Percentiles rank a stretch among this genome's conserved stretches.
Evolutionary conservation across 176 grass and related monocot species (phyloP).

Genomic region (Triticum urartu): DNA sequence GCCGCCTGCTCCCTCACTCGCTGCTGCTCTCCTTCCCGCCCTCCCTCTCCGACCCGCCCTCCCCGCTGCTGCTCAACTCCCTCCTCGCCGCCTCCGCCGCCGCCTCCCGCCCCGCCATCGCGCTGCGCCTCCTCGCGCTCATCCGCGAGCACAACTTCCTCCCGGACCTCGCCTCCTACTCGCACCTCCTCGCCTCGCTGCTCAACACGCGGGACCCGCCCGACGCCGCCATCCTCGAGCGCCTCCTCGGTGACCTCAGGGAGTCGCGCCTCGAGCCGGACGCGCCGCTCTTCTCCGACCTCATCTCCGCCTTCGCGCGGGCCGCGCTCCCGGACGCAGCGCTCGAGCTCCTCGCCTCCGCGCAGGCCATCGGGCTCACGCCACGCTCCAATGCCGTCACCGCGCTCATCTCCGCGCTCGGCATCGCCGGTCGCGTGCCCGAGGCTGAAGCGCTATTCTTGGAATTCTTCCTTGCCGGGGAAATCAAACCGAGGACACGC

Average conservation of each 20-base stretch:
- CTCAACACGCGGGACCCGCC: slow-evolving; percentile 77
- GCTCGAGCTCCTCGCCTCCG: slow-evolving; percentile 65
- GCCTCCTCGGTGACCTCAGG: slow-evolving; percentile 54
- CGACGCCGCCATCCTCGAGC: slow-evolving; percentile 60
- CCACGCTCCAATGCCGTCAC: slow-evolving; percentile 76
- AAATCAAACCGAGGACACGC: slow-evolving; percentile 62
- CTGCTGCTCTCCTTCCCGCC: slow-evolving; percentile 64
- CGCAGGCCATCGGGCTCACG: slow-evolving; percentile 90
- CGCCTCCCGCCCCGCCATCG: slow-evolving; percentile 65
- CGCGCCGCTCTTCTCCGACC: slow-evolving; percentile 77
- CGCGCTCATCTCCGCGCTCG: slow-evolving; percentile 74
- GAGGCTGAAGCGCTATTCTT: slow-evolving; percentile 90
- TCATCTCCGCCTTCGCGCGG: slow-evolving; percentile 75
- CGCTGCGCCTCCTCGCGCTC: slow-evolving; percentile 63
- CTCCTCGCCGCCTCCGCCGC: slow-evolving; percentile 75
- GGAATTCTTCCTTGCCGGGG: slow-evolving; percentile 82
- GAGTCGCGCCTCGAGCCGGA: slow-evolving; percentile 80
- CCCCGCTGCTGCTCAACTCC: slow-evolving; percentile 85
- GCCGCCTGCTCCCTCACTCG: slow-evolving; percentile 56
- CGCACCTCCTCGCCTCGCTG: slow-evolving; percentile 78
- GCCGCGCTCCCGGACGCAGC: slow-evolving; percentile 67
- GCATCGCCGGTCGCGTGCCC: slow-evolving; percentile 53
- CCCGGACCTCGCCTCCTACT: slow-evolving; percentile 76
- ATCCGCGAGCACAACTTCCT: slow-evolving; percentile 77
- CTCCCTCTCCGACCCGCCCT: slow-evolving; percentile 62